Conservation (phyloP, 495 filamentous ascomycete species). For the Trichoderma gamsii region DNA sequence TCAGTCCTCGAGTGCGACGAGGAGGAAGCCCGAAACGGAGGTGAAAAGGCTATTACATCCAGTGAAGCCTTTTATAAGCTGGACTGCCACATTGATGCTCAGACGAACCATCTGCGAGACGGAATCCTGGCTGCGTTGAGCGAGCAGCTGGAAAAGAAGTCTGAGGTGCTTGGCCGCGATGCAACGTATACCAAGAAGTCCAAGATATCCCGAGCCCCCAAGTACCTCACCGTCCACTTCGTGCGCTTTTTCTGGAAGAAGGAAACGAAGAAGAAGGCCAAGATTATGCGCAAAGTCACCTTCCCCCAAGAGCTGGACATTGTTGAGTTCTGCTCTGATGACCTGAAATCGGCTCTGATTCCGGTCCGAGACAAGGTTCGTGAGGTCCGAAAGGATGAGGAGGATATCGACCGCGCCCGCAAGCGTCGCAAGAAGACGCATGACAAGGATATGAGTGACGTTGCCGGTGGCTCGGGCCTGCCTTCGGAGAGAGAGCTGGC, state of each 20-base stretch:
- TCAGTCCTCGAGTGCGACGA: slow-evolving; percentile 80
- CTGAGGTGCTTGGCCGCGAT: slow-evolving; percentile 68
- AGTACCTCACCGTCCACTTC: slow-evolving; percentile 94
- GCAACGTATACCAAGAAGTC: slow-evolving; percentile 84
- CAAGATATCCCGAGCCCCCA: slow-evolving; percentile 79
- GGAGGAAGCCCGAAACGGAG: slow-evolving; percentile 62
- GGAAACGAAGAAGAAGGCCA: slow-evolving; percentile 92
- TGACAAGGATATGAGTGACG: slow-evolving; percentile 50
- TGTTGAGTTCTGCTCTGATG: slow-evolving; percentile 91
- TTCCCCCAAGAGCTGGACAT: slow-evolving; percentile 91
- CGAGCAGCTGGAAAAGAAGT: slow-evolving; percentile 87
- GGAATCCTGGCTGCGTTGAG: slow-evolving; percentile 74
- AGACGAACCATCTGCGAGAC: slow-evolving; percentile 84
- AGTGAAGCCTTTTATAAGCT: slow-evolving; percentile 85
- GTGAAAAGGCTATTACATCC: slow-evolving; percentile 59
- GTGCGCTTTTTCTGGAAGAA: slow-evolving; percentile 97
- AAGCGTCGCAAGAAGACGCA: slow-evolving; percentile 79
- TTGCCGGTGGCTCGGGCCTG: slow-evolving; percentile 25
- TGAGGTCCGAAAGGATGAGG: slow-evolving; percentile 89
- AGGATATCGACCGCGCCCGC: slow-evolving; percentile 78
- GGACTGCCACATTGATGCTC: slow-evolving; percentile 82
- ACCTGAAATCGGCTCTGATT: slow-evolving; percentile 72
- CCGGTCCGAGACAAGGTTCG: slow-evolving; percentile 92
- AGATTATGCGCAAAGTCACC: slow-evolving; percentile 98
- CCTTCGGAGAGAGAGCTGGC: slow-evolving; percentile 30